A percentile compares a stretch with the other conserved stretches of the same genome.
Evolutionary conservation across 176 grass and related monocot species (phyloP).

Genomic region (Zizania latifolia): DNA sequence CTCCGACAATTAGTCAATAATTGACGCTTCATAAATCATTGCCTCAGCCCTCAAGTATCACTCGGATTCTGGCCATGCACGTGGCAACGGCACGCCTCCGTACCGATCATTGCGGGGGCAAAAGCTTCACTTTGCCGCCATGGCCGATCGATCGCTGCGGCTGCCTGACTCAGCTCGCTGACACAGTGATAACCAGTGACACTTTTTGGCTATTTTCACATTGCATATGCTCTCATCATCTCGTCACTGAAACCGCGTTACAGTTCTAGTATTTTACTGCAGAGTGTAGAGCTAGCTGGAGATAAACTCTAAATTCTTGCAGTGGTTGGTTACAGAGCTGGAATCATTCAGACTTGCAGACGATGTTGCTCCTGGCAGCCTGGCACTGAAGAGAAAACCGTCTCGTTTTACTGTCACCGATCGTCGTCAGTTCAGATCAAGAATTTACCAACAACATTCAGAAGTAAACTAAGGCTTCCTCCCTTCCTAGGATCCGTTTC

Average conservation of each 20-base stretch:
- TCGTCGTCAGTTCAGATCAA: background rate
- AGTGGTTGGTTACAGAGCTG: background rate
- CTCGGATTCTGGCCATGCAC: constrained; percentile 1
- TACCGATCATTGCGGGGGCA: constrained; percentile 1
- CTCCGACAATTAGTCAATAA: too few relatives aligned
- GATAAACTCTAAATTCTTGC: background rate
- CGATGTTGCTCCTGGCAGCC: background rate
- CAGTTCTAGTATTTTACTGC: background rate
- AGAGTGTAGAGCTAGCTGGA: background rate
- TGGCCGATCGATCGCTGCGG: background rate
- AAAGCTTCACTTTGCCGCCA: constrained; percentile 21
- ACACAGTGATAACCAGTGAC: background rate
- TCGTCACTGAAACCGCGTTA: background rate
- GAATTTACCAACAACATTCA: background rate
- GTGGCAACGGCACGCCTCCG: constrained; percentile 28
- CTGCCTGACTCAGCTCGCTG: background rate
- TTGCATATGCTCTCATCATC: background rate
- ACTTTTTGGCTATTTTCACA: background rate
- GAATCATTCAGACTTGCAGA: background rate
- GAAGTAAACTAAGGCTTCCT: background rate
- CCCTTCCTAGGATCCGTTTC: constrained; percentile 27
- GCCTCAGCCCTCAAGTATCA: too few relatives aligned
- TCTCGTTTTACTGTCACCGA: background rate
- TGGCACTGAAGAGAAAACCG: background rate
- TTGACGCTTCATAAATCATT: too few relatives aligned